These are phyloP conservation scores for Rhodosporidiobolus odoratus DNA, from an alignment of 768 basidiomycete species.

Conservation along the genomic window DNA sequence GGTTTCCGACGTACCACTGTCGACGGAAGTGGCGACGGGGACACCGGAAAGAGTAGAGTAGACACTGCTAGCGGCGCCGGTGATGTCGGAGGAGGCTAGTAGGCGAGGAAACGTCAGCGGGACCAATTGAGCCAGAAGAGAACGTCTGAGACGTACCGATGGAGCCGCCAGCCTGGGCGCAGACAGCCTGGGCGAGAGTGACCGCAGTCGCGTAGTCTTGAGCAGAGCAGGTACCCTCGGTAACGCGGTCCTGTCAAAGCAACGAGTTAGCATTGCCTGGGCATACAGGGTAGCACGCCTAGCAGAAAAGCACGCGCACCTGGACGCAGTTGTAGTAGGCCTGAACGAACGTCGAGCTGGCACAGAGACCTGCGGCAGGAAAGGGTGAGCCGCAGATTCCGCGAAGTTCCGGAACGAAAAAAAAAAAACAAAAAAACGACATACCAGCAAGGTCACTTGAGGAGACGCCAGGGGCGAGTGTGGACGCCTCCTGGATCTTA, in stretches of 20 bases:
- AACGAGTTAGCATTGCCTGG: neutral
- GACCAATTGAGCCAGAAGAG: no score
- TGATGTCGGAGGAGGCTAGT: conserved; percentile 6
- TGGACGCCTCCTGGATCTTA: conserved; percentile 11
- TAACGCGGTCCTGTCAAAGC: neutral
- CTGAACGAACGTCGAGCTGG: neutral
- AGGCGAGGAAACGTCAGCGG: neutral
- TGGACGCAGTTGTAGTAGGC: conserved; percentile 22
- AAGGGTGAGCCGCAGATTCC: neutral
- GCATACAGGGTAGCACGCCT: neutral
- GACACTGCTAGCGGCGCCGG: conserved; percentile 3
- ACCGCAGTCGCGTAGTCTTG: conserved; percentile 9
- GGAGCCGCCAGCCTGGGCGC: conserved; percentile 9
- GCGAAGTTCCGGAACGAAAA: neutral
- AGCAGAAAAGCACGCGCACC: neutral
- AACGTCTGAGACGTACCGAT: neutral
- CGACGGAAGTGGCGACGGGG: neutral
- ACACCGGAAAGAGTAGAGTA: neutral
- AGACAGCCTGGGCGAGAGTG: conserved; percentile 18
- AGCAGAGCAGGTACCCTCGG: conserved; percentile 8
- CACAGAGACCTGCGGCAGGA: conserved; percentile 13
- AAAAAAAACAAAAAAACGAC: neutral
- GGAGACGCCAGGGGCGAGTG: conserved; percentile 6
- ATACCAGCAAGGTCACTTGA: neutral
- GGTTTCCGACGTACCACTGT: neutral